phyloP scores from a whole-genome alignment of 31 red algal genomes.

The Endocladia muricata region DNA sequence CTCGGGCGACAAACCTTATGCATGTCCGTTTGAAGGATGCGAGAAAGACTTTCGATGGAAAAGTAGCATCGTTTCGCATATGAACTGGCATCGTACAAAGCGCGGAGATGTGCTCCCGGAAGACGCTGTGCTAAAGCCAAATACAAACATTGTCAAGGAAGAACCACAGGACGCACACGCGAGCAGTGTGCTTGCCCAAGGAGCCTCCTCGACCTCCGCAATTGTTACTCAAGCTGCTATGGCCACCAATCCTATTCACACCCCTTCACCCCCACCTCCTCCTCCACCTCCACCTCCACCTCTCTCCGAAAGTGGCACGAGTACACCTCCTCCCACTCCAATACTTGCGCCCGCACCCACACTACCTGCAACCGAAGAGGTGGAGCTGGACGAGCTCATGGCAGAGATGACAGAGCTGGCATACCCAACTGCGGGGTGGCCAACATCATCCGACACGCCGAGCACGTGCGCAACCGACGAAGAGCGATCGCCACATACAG shows the following conservation, averaged over 20 bases:
- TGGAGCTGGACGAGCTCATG: background rate
- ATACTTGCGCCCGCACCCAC: background rate
- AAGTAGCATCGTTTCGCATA: slow-evolving; percentile 67
- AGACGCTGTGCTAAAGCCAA: slow-evolving; percentile 1
- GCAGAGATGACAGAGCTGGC: no score
- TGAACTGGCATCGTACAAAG: slow-evolving; percentile 50
- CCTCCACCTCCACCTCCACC: background rate
- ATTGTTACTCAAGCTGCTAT: background rate
- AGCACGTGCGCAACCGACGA: no score
- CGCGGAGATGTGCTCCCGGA: slow-evolving; percentile 18
- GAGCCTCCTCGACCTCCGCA: background rate
- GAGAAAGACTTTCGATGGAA: slow-evolving; percentile 70
- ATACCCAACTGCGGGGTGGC: no score
- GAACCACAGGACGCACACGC: background rate
- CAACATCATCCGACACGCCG: no score
- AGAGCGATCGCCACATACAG: no score
- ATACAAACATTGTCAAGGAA: background rate
- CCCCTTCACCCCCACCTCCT: background rate
- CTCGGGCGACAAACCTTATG: slow-evolving; percentile 52
- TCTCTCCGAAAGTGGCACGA: background rate
- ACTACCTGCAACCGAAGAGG: background rate
- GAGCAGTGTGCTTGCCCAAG: background rate
- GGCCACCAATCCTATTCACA: background rate
- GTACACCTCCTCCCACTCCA: background rate
- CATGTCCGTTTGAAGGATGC: slow-evolving; percentile 42